Base-by-base conservation (phyloP, 1,284 basidiomycete genomes). In the Ustilago sp. region DNA sequence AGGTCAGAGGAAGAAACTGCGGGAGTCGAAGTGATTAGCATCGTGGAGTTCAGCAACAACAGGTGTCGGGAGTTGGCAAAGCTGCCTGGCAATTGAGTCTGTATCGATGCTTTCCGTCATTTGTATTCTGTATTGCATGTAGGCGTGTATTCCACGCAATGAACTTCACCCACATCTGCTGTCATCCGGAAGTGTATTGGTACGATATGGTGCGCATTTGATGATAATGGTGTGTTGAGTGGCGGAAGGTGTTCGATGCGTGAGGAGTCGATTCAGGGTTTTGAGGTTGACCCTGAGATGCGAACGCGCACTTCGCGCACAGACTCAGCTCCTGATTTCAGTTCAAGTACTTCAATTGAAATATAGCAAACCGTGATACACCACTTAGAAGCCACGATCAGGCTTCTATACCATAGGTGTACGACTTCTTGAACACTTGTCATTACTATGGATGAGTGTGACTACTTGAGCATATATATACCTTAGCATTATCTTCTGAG, bases 81-180 rank as follows among this genome's bases (percentile, higher is more conserved):
- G 45, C 19, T 55, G 6, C 74, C 74, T 2, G 68, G 74, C 51
- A 68, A 76, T 32, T 63, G 55, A 63, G 6, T 31, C 23, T 28
- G 23, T 23, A 15, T 12, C 3, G 13, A 6, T 17, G 34, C 7
- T 45, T 43, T 15, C 15, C 13, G 43, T 45, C 17, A 8, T 13
- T 39, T 47, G 36, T 41, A 43, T 4, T 56, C 13, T 39, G 45
- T 60, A 57, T 31, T 23, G 32, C 39, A 17, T 17, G 47, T 53
- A 43, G 32, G 41, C 17, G 35, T 59, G 63, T 48, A 31, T 34
- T 53, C 19, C 13, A 15, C n/a, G 23, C 41, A 47, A 54, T 60
- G 36, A 47, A 41, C 32, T 41, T 8, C 45, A 51, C 15, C 31
- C 41, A 36, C 36, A 19, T n/a, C 8, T 23, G 34, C 32, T 15